phyloP scores from a whole-genome alignment of 2,329 filamentous ascomycete species.

The Rugonectria rugulosa region DNA sequence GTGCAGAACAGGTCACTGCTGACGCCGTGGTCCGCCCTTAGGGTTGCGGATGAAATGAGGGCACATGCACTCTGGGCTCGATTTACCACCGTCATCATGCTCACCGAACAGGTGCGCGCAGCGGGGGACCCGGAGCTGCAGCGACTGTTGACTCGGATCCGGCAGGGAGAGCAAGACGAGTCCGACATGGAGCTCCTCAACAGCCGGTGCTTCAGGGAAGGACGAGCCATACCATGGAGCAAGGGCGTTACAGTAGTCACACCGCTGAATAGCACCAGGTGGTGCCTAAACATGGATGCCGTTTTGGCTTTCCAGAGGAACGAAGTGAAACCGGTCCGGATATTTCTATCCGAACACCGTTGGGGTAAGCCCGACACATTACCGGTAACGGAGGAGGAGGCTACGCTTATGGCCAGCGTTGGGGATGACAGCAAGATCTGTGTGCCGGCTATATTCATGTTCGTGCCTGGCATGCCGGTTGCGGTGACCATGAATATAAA shows the following conservation, averaged over 20 bases:
- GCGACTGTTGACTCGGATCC: background rate
- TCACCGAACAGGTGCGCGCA: background rate
- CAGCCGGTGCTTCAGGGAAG: background rate
- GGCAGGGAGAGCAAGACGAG: background rate
- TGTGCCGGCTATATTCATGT: background rate
- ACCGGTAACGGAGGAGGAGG: no score
- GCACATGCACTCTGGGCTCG: background rate
- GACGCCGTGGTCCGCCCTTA: no score
- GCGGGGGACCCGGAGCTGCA: background rate
- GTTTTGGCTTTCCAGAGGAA: background rate
- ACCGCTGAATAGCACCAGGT: background rate
- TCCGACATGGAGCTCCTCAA: background rate
- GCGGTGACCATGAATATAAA: background rate
- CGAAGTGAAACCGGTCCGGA: no score
- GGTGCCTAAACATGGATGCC: background rate
- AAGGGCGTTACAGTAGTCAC: background rate
- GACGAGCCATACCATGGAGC: background rate
- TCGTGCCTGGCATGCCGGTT: background rate
- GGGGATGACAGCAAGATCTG: no score
- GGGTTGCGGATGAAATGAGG: no score
- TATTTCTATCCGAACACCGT: no score
- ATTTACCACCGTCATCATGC: slow-evolving; percentile 1
- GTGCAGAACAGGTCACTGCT: background rate
- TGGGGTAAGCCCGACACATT: no score
- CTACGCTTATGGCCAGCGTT: no score